phyloP scores from a whole-genome alignment of 805 yeast genomes.

The Suhomyces pyralidae region DNA sequence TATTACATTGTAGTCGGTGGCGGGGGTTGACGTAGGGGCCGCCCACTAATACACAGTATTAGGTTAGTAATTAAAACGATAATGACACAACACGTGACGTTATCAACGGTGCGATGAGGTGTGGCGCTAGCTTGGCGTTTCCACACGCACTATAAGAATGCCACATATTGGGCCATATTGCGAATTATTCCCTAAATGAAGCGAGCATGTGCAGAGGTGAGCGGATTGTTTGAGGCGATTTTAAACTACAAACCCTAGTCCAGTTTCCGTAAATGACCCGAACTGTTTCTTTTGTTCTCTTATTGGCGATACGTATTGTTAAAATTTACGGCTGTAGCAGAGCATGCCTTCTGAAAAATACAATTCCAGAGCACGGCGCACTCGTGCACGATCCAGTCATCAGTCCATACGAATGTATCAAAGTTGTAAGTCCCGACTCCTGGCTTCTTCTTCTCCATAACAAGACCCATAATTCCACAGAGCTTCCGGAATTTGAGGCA shows the following conservation, averaged over 20 bases:
- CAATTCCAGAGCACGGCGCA: background rate
- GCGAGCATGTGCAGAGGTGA: background rate
- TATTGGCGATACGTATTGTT: background rate
- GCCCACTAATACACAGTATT: background rate
- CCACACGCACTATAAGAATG: background rate
- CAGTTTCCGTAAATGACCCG: background rate
- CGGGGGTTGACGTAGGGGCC: background rate
- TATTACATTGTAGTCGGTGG: background rate
- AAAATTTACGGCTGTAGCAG: background rate
- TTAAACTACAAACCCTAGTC: background rate
- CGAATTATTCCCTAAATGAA: background rate
- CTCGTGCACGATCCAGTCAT: slow-evolving; percentile 48
- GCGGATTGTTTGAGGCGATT: background rate
- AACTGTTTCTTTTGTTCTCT: background rate
- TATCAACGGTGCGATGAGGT: background rate
- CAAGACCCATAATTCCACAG: slow-evolving; percentile 56
- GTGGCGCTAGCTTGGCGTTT: background rate
- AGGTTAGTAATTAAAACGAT: background rate
- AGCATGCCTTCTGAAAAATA: background rate
- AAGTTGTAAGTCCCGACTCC: slow-evolving; percentile 30
- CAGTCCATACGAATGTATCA: slow-evolving; percentile 47
- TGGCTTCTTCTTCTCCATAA: slow-evolving; percentile 63
- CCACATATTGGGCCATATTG: background rate
- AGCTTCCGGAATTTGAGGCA: slow-evolving; percentile 52
- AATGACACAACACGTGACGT: background rate